phyloP scores from a whole-genome alignment of 2,329 filamentous ascomycete species.

The Penicillium italicum region DNA sequence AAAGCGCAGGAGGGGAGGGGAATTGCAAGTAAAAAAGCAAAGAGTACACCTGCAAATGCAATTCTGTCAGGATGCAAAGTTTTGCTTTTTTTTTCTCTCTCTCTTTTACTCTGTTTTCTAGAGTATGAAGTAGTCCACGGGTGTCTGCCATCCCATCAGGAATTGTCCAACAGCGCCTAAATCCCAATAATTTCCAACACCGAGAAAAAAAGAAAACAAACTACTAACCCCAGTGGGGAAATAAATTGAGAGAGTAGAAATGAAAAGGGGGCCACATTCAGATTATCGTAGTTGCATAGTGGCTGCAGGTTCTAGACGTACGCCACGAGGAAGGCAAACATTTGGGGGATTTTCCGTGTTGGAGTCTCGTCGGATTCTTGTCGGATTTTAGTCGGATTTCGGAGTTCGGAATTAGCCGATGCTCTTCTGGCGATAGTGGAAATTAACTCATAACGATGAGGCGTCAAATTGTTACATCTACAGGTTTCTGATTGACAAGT shows the following conservation, averaged over 20 bases:
- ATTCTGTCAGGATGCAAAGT: slow-evolving; percentile 6
- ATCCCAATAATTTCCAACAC: neutral
- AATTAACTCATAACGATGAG: neutral
- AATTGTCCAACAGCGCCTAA: neutral
- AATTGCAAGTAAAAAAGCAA: neutral
- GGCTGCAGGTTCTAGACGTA: slow-evolving; percentile 8
- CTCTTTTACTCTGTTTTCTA: neutral
- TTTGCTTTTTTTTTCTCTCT: neutral
- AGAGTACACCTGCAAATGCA: neutral
- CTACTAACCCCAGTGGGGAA: neutral
- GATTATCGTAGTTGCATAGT: slow-evolving; percentile 4
- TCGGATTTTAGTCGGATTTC: neutral
- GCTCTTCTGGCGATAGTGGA: neutral
- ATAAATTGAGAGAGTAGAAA: neutral
- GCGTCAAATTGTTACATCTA: neutral
- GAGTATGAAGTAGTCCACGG: neutral
- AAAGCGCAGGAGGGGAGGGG: neutral
- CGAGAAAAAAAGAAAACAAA: neutral
- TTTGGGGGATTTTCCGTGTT: neutral
- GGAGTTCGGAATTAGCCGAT: neutral
- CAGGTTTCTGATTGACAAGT: neutral
- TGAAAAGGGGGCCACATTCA: neutral
- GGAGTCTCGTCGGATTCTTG: neutral
- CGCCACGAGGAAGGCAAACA: slow-evolving; percentile 10
- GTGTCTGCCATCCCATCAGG: neutral